Base-by-base conservation (phyloP, 2,329 filamentous ascomycete genomes). In the Ophiocordyceps sinensis region DNA sequence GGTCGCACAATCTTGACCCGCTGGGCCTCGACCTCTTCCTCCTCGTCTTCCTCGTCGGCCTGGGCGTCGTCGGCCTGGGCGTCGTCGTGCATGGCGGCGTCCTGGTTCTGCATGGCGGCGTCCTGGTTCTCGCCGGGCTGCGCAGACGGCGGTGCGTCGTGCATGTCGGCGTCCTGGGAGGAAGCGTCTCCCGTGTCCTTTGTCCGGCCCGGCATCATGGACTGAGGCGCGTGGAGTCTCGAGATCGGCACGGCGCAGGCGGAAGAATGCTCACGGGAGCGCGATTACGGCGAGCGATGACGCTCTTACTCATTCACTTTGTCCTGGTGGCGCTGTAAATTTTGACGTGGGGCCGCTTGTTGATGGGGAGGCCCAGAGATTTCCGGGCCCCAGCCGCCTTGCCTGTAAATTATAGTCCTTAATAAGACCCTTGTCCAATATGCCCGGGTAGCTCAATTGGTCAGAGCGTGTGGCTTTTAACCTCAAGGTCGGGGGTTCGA, bases 1-100 rank as follows among this genome's bases (percentile, higher is more conserved):
- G 30, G n/a, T 46, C 66, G 52, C 58, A 83, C 79, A 56, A 83
- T 74, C 48, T 71, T 68, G 37, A 83, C 76, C 49, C 76, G 66
- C 60, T 77, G 75, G 3, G 58, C 47, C 45, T 70, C 66, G 32
- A 35, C n/a, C 19, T 63, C 58, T 39, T 71, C 66, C 42, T 71
- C 66, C 39, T 70, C 68, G 21, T 64, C 59, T 23, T 67, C 60
- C 5, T 61, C 62, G n/a, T 58, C 61, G 9, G 61, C 55, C 31
- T 53, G 55, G 11, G 51, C 51, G 14, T 50, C 49, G 21, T 54
- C 51, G 28, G 61, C 55, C 31, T 53, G 55, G 11, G 51, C 51
- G 14, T 50, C 49, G 21, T 54, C 51, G 28, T 46, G 45, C 49
- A 51, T 54, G 36, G 57, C 59, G 9, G 57, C 58, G 42, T 66